Percentiles rank a stretch among this genome's conserved stretches.
Evolutionary conservation across 1,284 basidiomycete species (phyloP).

Genomic region (Pholiota adiposa): DNA sequence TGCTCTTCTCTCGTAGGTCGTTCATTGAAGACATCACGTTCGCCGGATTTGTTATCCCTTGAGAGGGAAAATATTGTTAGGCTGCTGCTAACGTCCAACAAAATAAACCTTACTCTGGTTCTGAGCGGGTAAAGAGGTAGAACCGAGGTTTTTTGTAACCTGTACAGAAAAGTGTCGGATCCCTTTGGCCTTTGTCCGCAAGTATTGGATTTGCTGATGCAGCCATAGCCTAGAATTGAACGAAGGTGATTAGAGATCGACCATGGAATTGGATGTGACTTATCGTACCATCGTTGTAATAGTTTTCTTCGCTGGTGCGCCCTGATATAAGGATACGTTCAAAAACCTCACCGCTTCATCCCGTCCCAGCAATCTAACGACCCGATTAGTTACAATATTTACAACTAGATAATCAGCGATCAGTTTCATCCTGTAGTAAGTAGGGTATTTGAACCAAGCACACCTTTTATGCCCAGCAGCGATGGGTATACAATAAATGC

Average conservation of each 20-base stretch:
- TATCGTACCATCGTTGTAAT: constrained; percentile 76
- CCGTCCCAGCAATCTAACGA: constrained; percentile 90
- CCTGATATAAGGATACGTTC: constrained; percentile 91
- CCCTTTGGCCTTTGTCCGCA: constrained; percentile 79
- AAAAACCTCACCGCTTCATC: constrained; percentile 94
- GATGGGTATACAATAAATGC: constrained; percentile 94
- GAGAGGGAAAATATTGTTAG: constrained; percentile 3
- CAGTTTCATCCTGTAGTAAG: neutral
- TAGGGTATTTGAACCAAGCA: constrained; percentile 21
- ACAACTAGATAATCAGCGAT: constrained; percentile 63
- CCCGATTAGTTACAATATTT: constrained; percentile 93
- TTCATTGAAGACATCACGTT: constrained; percentile 99
- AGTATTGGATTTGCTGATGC: constrained; percentile 96
- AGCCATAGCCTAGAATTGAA: constrained; percentile 75
- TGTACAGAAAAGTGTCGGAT: constrained; percentile 93
- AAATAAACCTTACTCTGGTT: constrained; percentile 90
- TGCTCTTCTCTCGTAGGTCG: constrained; percentile 96
- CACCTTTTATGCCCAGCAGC: constrained; percentile 94
- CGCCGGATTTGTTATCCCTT: constrained; percentile 85
- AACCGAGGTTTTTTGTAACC: constrained; percentile 95
- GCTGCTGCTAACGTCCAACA: neutral
- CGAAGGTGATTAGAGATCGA: neutral
- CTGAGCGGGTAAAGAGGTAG: constrained; percentile 94
- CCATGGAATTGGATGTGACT: neutral
- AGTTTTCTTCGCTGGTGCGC: constrained; percentile 87